Conservation (phyloP, 208 protist species). For the Trypanosoma conorhini region DNA sequence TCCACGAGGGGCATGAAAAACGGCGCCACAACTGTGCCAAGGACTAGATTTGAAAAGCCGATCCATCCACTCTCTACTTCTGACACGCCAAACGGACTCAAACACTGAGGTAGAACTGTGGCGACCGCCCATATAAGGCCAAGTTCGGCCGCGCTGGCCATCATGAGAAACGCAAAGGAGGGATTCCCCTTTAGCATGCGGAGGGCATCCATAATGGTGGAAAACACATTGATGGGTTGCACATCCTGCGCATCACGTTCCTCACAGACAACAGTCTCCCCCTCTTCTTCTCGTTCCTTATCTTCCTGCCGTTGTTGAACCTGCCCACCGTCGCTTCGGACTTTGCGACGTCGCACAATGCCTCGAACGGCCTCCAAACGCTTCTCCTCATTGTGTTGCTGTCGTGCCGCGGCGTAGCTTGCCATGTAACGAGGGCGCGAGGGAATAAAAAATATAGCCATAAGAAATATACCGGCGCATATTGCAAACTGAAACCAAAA, state of each 20-base stretch:
- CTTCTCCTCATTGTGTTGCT: slow-evolving; percentile 43
- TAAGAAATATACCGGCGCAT: slow-evolving; percentile 34
- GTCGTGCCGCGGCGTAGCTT: slow-evolving; percentile 51
- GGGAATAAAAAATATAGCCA: slow-evolving; percentile 60
- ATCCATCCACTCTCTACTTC: slow-evolving; percentile 68
- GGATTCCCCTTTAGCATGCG: slow-evolving; percentile 46
- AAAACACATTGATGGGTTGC: slow-evolving; percentile 65
- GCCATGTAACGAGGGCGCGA: slow-evolving; percentile 39
- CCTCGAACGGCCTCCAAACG: slow-evolving; percentile 28
- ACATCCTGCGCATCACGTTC: slow-evolving; percentile 28
- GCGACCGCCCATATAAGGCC: slow-evolving; percentile 77
- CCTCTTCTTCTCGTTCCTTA: not conserved
- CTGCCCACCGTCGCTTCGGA: not conserved
- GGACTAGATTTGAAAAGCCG: slow-evolving; percentile 67
- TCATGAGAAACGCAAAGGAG: slow-evolving; percentile 59
- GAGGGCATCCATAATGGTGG: slow-evolving; percentile 60
- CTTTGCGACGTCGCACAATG: slow-evolving; percentile 14
- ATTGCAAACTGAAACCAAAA: slow-evolving; percentile 77
- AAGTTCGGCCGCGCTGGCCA: slow-evolving; percentile 62
- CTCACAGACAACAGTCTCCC: not conserved
- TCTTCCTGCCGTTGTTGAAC: slow-evolving; percentile 14
- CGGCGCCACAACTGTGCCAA: slow-evolving; percentile 60
- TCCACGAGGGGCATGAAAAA: slow-evolving; percentile 68
- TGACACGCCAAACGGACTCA: slow-evolving; percentile 58
- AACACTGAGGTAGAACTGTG: slow-evolving; percentile 73